Evolutionary conservation across 768 basidiomycete species (phyloP).

Genomic region (Psilocybe subaeruginosa): DNA sequence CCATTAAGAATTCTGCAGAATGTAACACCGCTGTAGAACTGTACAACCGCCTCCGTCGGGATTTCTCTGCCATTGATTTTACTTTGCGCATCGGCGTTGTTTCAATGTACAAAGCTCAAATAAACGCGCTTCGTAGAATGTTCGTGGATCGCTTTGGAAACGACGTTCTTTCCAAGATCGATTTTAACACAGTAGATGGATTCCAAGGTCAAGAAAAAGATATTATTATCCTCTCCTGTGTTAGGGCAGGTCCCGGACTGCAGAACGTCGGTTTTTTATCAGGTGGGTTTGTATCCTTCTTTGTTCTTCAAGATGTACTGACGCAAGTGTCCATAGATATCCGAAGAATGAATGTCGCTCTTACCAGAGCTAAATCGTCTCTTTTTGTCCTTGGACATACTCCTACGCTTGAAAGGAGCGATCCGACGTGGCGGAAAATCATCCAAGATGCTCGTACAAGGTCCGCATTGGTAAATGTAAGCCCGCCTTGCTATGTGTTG

Average conservation of each 20-base stretch:
- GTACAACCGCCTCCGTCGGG: constrained; percentile 68
- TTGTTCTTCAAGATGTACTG: constrained; percentile 1
- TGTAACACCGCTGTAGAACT: constrained; percentile 75
- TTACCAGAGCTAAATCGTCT: constrained; percentile 95
- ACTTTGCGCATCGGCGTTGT: constrained; percentile 61
- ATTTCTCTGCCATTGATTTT: constrained; percentile 56
- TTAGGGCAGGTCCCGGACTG: constrained; percentile 88
- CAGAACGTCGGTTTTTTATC: constrained; percentile 86
- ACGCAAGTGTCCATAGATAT: constrained; percentile 45
- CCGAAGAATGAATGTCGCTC: constrained; percentile 97
- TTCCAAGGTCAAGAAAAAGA: constrained; percentile 99
- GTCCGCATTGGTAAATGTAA: constrained; percentile 65
- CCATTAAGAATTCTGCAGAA: constrained; percentile 78
- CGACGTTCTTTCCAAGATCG: constrained; percentile 69
- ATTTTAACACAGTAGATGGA: constrained; percentile 98
- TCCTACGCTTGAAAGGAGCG: constrained; percentile 85
- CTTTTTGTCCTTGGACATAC: constrained; percentile 93
- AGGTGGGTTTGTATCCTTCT: constrained; percentile 42
- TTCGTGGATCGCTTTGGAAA: constrained; percentile 77
- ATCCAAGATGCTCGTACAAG: constrained; percentile 75
- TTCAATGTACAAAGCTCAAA: constrained; percentile 94
- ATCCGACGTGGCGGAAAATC: constrained; percentile 78
- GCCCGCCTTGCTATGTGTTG: constrained; percentile 17
- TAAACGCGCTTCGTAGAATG: constrained; percentile 67
- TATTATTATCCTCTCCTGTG: constrained; percentile 96